These are phyloP conservation scores for Colletotrichum sp. DNA, from an alignment of 2,329 filamentous ascomycete species.

Conservation along the genomic window DNA sequence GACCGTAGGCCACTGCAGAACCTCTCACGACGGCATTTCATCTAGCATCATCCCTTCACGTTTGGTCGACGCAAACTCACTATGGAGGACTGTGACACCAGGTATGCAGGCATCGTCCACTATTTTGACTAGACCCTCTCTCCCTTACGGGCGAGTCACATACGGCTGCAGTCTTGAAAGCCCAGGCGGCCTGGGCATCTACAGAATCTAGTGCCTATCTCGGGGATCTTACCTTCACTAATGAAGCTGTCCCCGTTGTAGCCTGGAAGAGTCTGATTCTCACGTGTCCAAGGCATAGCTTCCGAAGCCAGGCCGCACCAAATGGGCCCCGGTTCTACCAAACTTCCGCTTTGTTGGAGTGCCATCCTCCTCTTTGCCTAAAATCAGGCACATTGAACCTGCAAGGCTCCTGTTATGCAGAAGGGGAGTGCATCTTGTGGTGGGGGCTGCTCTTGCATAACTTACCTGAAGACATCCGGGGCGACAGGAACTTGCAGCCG, in stretches of 20 bases:
- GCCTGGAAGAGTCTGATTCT: not conserved
- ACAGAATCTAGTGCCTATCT: not conserved
- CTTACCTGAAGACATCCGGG: slow-evolving; percentile 4
- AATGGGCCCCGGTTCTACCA: not conserved
- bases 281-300: not conserved
- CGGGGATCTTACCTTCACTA: not conserved
- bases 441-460: not conserved
- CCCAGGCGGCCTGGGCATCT: not conserved
- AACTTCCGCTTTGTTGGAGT: not conserved
- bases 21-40: not conserved
- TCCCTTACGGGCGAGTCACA: not conserved
- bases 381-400: not conserved
- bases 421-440: not conserved
- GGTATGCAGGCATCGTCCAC: not conserved
- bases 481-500: not conserved
- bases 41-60: not conserved
- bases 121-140: not conserved
- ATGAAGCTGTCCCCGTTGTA: not conserved
- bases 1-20: not conserved
- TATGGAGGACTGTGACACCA: not conserved
- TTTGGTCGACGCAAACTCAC: not conserved
- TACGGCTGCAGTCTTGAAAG: not conserved
- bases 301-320: not conserved
- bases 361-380: not conserved
- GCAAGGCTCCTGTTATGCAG: not conserved